Evolutionary conservation across 2,329 filamentous ascomycete species (phyloP).

Genomic region (Verticillium longisporum): DNA sequence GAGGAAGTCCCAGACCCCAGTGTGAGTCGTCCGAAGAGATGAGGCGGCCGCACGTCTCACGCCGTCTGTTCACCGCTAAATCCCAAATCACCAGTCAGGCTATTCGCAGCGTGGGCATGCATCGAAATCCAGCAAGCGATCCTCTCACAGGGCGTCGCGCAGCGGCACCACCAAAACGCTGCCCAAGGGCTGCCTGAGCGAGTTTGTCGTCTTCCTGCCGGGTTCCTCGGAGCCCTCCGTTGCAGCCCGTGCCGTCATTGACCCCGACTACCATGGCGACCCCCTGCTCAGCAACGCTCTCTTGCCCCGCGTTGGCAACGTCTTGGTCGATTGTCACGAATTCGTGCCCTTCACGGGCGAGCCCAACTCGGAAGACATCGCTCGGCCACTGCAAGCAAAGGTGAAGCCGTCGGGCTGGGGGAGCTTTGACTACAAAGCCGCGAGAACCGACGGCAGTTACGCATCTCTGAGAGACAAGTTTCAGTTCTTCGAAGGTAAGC

Average conservation of each 20-base stretch:
- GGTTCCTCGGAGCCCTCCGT: no score
- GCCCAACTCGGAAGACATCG: background rate
- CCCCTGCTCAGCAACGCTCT: background rate
- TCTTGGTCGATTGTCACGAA: no score
- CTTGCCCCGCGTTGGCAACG: background rate
- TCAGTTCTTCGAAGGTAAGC: background rate
- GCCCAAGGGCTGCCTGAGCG: background rate
- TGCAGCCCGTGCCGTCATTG: background rate
- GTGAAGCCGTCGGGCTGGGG: background rate
- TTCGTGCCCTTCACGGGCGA: background rate
- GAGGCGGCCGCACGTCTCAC: no score
- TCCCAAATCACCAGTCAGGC: background rate
- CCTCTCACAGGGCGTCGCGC: background rate
- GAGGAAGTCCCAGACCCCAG: background rate
- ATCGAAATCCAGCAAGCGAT: background rate
- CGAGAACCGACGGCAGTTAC: background rate
- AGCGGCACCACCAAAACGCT: background rate
- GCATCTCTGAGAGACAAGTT: background rate
- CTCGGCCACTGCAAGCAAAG: background rate
- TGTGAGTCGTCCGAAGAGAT: background rate
- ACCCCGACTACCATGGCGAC: background rate
- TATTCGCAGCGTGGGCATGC: background rate
- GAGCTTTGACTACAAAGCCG: background rate
- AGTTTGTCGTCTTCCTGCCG: background rate
- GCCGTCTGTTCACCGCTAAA: background rate